Conservation (phyloP, 371 early-diverging fungal genomes). For the Parasitella parasitica region DNA sequence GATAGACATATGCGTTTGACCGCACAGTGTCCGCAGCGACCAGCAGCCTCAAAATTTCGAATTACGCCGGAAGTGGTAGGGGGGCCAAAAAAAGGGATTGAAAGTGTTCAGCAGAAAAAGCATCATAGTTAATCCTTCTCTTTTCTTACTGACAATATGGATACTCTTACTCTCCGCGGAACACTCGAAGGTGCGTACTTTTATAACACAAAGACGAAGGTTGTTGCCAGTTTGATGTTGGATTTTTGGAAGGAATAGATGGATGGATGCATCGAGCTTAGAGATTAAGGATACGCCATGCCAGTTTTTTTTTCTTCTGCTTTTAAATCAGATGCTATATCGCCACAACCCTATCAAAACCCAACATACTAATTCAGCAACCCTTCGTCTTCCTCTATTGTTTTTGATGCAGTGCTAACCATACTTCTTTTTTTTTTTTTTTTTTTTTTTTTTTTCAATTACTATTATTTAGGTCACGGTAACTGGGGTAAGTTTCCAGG, state of each 20-base stretch:
- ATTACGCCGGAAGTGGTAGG: neutral
- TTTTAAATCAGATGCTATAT: no score
- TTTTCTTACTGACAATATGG: constrained; percentile 48
- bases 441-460: neutral
- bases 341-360: no score
- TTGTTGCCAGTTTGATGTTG: constrained; percentile 12
- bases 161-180: constrained; percentile 62
- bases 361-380: no score
- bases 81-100: neutral
- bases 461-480: constrained; percentile 47
- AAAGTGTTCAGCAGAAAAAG: neutral
- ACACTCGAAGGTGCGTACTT: constrained; percentile 45
- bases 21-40: neutral
- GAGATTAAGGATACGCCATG: no score
- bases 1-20: no score
- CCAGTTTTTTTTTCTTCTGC: no score
- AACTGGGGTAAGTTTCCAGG: constrained; percentile 47
- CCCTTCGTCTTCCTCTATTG: no score
- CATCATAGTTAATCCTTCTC: constrained; percentile 31
- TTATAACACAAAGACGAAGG: constrained; percentile 10
- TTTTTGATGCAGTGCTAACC: neutral
- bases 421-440: neutral
- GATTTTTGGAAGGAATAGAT: constrained; percentile 1
- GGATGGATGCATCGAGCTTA: constrained; percentile 22
- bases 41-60: neutral